Base-by-base conservation (phyloP, 163 green algal genomes). In the Prototheca wickerhamii region DNA sequence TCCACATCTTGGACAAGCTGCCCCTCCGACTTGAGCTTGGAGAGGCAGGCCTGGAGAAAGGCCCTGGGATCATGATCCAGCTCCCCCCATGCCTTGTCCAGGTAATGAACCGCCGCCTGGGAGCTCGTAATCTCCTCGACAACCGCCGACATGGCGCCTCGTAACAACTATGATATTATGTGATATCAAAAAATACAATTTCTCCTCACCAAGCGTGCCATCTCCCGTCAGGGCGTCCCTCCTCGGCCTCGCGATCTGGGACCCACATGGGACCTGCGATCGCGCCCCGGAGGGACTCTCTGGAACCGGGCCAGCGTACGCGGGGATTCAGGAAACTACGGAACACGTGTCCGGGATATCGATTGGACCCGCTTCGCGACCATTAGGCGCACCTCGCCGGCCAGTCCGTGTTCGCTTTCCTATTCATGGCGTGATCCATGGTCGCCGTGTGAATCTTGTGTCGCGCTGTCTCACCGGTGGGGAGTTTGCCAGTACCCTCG, bases 101-200 rank as follows among this genome's bases (percentile, higher is more conserved):
- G 40, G 25, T 69, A 76, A 61, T 76, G 70, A 40, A 53, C 43
- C 37, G 31, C 63, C 29, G 42, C 65, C 6, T 52, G 21, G 6
- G 33, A 7, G 31, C 44, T 58, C 30, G 72, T 61, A 12, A 76
- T 77, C 37, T 80, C 74, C 18, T 80, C 63, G 3, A 84, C 75
- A 58, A 67, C 61, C 21, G 4, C 51, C 15, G 26, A 4, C 49
- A 49, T 57, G 6, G 34, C 31, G 23, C 25, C 12, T 58, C 33
- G 52, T 10, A 23, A 49, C 10, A 49, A 23, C 12, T 15, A 49
- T 15, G 40, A 49, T 15, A 23, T 49, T 49, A 10, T 15, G 10
- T 49, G 12, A 49, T 23, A 10, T 54, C 15, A 54, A 54, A 28
- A 54, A 28, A 25, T 54, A 54, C 37, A 44, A 44, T 44, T 44